A percentile compares a stretch with the other conserved stretches of the same genome.
phyloP scores from a whole-genome alignment of 306 rosid species.

The Neltuma alba region DNA sequence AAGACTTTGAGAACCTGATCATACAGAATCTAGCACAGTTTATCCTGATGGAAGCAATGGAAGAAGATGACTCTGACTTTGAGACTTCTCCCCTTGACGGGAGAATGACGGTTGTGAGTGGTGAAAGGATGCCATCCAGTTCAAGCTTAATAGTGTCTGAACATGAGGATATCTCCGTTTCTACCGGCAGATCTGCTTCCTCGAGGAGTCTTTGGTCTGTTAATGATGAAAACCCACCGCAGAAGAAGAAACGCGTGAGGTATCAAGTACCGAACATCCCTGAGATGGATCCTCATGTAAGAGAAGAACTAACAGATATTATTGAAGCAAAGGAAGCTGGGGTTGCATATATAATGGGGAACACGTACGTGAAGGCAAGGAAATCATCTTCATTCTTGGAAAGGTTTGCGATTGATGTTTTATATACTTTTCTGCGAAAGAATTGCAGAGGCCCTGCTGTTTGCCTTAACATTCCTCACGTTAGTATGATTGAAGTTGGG shows the following conservation, averaged over 20 bases:
- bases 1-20: constrained; percentile 64
- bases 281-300: constrained; percentile 49
- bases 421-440: constrained; percentile 72
- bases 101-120: constrained; percentile 62
- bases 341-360: constrained; percentile 78
- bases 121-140: constrained; percentile 43
- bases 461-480: constrained; percentile 86
- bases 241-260: constrained; percentile 52
- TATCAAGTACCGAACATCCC: constrained; percentile 50
- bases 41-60: constrained; percentile 66
- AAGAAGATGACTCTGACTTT: constrained; percentile 48
- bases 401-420: constrained; percentile 63
- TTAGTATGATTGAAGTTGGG: constrained; percentile 83
- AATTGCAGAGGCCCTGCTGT: constrained; percentile 75
- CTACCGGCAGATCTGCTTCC: constrained; percentile 52
- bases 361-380: constrained; percentile 80
- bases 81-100: constrained; percentile 53
- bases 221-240: constrained; percentile 55
- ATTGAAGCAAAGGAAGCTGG: constrained; percentile 79
- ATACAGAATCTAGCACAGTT: constrained; percentile 67
- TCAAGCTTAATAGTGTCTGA: constrained; percentile 42
- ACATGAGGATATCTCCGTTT: constrained; percentile 46
- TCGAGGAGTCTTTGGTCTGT: constrained; percentile 53
- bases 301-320: constrained; percentile 69
- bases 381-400: constrained; percentile 68